Conservation (phyloP, 495 filamentous ascomycete genomes). For the Evansstolkia leycettana region DNA sequence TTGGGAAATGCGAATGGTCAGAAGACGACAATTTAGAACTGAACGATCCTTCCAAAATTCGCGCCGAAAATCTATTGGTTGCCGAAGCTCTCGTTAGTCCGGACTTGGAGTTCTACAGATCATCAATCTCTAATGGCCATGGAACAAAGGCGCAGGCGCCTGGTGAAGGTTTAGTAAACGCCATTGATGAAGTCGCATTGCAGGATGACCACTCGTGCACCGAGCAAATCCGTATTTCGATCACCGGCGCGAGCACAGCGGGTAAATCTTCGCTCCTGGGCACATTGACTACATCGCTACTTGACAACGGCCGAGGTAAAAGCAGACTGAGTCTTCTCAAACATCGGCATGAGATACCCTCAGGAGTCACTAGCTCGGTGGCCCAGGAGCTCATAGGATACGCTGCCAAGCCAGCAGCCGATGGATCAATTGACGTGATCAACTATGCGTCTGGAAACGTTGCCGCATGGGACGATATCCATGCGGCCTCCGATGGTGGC, state of each 20-base stretch:
- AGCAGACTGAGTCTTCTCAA: conserved; percentile 78
- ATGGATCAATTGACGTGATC: conserved; percentile 44
- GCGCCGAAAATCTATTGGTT: conserved; percentile 61
- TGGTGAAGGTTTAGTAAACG: neutral
- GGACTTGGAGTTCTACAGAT: conserved; percentile 34
- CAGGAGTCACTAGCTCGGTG: conserved; percentile 85
- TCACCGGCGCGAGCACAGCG: conserved; percentile 83
- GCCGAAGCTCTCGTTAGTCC: conserved; percentile 74
- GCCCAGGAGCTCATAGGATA: conserved; percentile 91
- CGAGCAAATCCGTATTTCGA: conserved; percentile 78
- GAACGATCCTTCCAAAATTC: conserved; percentile 13
- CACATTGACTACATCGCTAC: conserved; percentile 69
- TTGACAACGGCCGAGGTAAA: conserved; percentile 88
- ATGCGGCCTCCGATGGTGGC: conserved; percentile 56
- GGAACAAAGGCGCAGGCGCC: conserved; percentile 3
- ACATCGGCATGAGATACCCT: conserved; percentile 87
- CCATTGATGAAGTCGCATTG: conserved; percentile 1
- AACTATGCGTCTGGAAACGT: conserved; percentile 83
- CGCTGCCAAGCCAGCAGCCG: conserved; percentile 12
- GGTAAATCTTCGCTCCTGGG: conserved; percentile 90
- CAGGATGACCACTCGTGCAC: conserved; percentile 29
- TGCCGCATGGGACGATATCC: conserved; percentile 90
- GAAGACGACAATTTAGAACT: conserved; percentile 9
- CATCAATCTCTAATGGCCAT: conserved; percentile 2
- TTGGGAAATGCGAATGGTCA: conserved; percentile 77